Percentiles rank a stretch among this genome's conserved stretches.
Conservation (phyloP, 106 monocot species). For the Allium cepa region DNA sequence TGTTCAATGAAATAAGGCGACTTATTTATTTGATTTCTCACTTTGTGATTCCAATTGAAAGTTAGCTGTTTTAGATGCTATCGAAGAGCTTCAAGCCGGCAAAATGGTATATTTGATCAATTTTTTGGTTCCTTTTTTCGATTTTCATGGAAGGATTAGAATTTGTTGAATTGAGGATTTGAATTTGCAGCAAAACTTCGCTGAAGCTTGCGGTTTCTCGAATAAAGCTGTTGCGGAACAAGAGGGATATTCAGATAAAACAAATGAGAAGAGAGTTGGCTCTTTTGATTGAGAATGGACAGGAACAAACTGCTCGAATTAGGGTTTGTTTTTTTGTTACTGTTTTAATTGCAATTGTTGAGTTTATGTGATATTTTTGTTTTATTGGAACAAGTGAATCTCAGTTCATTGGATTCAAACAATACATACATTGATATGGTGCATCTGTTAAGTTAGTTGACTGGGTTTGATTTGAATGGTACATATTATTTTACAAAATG, state of each 20-base stretch:
- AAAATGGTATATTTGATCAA: slow-evolving; percentile 41
- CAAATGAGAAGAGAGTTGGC: slow-evolving; percentile 79
- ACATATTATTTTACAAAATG: no score
- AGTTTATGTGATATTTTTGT: no score
- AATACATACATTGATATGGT: no score
- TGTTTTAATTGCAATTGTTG: slow-evolving; percentile 1
- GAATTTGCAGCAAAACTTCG: slow-evolving; percentile 74
- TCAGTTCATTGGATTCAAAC: no score
- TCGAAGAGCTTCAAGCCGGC: slow-evolving; percentile 50
- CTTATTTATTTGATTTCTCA: no score
- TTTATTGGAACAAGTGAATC: no score
- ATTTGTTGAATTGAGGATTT: slow-evolving; percentile 3
- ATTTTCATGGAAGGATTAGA: background rate
- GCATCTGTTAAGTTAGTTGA: no score
- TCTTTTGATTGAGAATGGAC: slow-evolving; percentile 52
- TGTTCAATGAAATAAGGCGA: no score
- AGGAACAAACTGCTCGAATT: slow-evolving; percentile 87
- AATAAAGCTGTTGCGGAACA: slow-evolving; percentile 80
- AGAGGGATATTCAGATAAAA: slow-evolving; percentile 39
- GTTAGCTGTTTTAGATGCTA: slow-evolving; percentile 20
- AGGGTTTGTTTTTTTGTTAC: slow-evolving; percentile 32
- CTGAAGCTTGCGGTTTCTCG: slow-evolving; percentile 62
- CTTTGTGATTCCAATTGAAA: no score
- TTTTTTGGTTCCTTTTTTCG: background rate
- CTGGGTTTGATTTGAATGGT: no score